These are phyloP conservation scores for Tricholoma sp. DNA, from an alignment of 768 basidiomycete genomes.

Conservation along the genomic window DNA sequence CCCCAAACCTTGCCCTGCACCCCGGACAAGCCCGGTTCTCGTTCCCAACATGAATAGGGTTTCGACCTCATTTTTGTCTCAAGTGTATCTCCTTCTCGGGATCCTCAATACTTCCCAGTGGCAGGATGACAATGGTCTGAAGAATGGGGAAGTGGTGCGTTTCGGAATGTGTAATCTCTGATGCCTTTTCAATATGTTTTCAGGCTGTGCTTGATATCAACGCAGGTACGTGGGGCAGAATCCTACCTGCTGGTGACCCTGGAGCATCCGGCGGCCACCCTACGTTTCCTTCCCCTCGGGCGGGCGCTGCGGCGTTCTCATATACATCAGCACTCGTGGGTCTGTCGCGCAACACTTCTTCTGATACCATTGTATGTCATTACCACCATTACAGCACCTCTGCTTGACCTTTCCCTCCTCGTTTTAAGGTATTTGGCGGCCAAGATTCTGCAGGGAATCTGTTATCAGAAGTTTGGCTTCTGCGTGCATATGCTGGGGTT, in stretches of 20 bases:
- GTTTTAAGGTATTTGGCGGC: constrained; percentile 62
- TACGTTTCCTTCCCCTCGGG: constrained; percentile 59
- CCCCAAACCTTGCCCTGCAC: constrained; percentile 56
- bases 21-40: constrained; percentile 54
- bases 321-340: constrained; percentile 54
- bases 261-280: constrained; percentile 41
- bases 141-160: constrained; percentile 71
- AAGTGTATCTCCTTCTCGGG: constrained; percentile 68
- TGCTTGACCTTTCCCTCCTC: neutral
- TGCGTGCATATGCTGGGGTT: constrained; percentile 65
- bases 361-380: constrained; percentile 60
- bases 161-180: neutral
- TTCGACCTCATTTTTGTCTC: constrained; percentile 53
- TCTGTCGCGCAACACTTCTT: constrained; percentile 34
- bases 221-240: constrained; percentile 63
- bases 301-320: constrained; percentile 65
- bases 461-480: constrained; percentile 72
- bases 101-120: constrained; percentile 58
- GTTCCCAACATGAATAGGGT: constrained; percentile 54
- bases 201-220: constrained; percentile 60
- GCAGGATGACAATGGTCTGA: constrained; percentile 58
- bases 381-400: neutral
- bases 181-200: constrained; percentile 5
- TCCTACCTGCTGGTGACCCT: constrained; percentile 76
- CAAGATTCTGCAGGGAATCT: constrained; percentile 61